A percentile compares a stretch with the other conserved stretches of the same genome.
These are phyloP conservation scores for Geranium brycei DNA, from an alignment of 345 rosid species.

Conservation along the genomic window DNA sequence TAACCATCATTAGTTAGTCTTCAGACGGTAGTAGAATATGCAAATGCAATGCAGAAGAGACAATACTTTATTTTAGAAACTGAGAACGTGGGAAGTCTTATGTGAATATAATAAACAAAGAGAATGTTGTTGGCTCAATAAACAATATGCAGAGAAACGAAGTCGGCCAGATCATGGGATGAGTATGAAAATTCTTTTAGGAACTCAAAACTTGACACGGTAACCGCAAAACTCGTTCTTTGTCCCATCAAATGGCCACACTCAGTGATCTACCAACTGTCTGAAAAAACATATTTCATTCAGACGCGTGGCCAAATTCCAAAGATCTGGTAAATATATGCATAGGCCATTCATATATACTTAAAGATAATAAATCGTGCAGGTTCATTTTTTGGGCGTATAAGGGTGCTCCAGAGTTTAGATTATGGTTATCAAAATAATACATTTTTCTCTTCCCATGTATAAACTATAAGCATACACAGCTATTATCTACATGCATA, in stretches of 20 bases:
- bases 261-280: not conserved
- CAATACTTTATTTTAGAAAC: conserved; percentile 4
- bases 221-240: conserved; percentile 27
- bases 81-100: conserved; percentile 30
- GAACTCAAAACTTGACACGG: conserved; percentile 16
- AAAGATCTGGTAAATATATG: not conserved
- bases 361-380: not conserved
- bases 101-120: conserved; percentile 14
- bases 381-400: no score
- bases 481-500: not conserved
- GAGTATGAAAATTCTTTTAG: conserved; percentile 15
- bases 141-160: conserved; percentile 3
- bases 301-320: not conserved
- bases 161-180: conserved; percentile 37
- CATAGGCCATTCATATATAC: not conserved
- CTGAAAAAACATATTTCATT: no score
- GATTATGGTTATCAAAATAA: not conserved
- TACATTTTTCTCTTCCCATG: not conserved
- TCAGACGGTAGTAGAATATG: conserved; percentile 1
- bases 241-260: conserved; percentile 16
- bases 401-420: no score
- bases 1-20: conserved; percentile 10
- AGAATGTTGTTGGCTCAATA: conserved; percentile 15
- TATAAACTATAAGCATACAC: no score
- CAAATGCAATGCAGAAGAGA: conserved; percentile 6